Base-by-base conservation (phyloP, 441 rosid species). In the Pelargonium myrrhifolium region DNA sequence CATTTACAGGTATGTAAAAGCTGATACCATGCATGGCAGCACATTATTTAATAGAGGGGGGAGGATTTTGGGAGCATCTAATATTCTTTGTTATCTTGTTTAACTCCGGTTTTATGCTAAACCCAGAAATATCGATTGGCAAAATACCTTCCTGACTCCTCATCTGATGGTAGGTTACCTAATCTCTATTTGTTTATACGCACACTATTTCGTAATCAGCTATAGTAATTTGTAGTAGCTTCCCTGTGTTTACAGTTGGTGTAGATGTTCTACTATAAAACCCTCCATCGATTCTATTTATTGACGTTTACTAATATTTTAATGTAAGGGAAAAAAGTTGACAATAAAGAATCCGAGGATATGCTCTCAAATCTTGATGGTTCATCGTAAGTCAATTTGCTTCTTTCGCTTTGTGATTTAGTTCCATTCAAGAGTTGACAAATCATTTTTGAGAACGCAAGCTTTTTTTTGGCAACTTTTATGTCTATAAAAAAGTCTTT, bases 41-140 rank as follows among this genome's bases (percentile, higher is more conserved):
- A 22, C 58, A 51, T 55, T 28, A 9, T 49, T n/a, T 60, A 39
- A 18, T 8, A 73, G 47, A 42, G 47, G 62, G 20, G 62, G 28
- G 9, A 18, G 10, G 28, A 39, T 22, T 40, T 65, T 47, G 9
- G 37, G 8, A 37, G 58, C 65, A 42, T 51, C 15, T 67, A 39
- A 21, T 12, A 14, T 56, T 61, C 59, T 73, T 53, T 71, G 63
- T 42, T 65, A 40, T 49, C 28, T 53, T 26, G 62, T 65, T 69
- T 62, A 73, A 5, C 68, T 68, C 47, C 64, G 62, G 66, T 72
- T 45, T 71, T 65, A 2, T 76, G 62, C 65, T 77, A 47, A 62
- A 26, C 78, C 64, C 88, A 93, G 97, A 94, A 94, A 88, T 94
- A 94, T 76, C 91, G 97, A 70, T 92, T 94, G 71, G 99, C 99